A percentile compares a stretch with the other conserved stretches of the same genome.
These are phyloP conservation scores for Heliocybe sulcata DNA, from an alignment of 1,284 basidiomycete genomes.

Conservation along the genomic window DNA sequence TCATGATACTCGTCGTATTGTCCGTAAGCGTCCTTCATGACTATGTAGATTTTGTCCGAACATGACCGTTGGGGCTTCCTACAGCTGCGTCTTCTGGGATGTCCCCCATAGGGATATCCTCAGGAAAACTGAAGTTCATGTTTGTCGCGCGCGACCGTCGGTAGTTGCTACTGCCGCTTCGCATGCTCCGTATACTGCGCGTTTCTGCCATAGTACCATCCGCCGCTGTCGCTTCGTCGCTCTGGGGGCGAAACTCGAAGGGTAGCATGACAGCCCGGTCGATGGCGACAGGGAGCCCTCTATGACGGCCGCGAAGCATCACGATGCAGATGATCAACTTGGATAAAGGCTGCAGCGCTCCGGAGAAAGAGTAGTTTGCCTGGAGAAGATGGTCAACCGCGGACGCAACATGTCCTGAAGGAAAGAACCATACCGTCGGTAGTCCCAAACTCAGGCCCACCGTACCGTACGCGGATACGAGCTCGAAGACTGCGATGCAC, in stretches of 20 bases:
- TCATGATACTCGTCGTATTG: not conserved
- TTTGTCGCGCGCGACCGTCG: not conserved
- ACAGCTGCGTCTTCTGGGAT: not conserved
- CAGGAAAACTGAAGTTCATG: too few relatives aligned
- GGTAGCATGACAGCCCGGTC: constrained; percentile 83
- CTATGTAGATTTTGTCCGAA: not conserved
- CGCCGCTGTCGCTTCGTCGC: not conserved
- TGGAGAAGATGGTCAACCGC: constrained; percentile 18
- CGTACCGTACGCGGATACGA: constrained; percentile 88
- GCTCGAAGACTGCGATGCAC: constrained; percentile 60
- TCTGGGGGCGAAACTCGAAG: constrained; percentile 34
- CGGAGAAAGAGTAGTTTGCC: constrained; percentile 77
- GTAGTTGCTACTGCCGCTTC: not conserved
- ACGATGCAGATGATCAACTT: constrained; percentile 83
- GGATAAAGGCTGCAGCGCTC: constrained; percentile 72
- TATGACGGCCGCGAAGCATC: constrained; percentile 92
- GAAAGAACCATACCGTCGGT: constrained; percentile 43
- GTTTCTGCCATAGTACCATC: not conserved
- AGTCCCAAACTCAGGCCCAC: constrained; percentile 80
- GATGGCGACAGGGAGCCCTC: constrained; percentile 84
- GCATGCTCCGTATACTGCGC: not conserved
- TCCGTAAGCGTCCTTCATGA: not conserved
- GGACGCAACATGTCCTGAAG: not conserved
- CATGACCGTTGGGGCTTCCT: not conserved
- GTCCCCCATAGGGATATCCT: not conserved